These are phyloP conservation scores for Chytriomyces hyalinus DNA, from an alignment of 192 early-diverging fungal species.

Conservation along the genomic window DNA sequence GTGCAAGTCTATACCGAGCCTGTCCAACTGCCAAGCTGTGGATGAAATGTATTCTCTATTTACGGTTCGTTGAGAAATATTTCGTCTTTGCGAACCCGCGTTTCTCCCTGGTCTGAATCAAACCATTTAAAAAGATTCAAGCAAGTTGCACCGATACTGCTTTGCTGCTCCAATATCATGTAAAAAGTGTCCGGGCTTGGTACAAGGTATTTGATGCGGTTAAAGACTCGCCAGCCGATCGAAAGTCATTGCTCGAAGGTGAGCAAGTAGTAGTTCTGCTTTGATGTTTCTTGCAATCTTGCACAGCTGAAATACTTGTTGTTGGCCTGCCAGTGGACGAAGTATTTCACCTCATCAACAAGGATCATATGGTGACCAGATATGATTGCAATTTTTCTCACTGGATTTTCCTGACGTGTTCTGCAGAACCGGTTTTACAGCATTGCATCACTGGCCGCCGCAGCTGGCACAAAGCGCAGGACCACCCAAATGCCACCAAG, in stretches of 20 bases:
- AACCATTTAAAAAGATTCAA: not conserved
- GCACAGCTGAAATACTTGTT: not conserved
- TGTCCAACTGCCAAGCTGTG: conserved; percentile 2
- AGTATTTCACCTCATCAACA: conserved; percentile 2
- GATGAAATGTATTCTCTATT: conserved; percentile 17
- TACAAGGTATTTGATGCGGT: not conserved
- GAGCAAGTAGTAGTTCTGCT: not conserved
- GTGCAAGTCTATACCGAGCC: not conserved
- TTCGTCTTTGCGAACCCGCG: no score
- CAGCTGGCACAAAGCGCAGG: not conserved
- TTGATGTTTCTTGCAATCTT: not conserved
- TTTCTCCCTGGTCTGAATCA: no score
- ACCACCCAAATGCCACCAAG: not conserved
- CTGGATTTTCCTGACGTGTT: not conserved
- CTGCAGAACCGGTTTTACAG: not conserved
- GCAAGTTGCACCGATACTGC: not conserved
- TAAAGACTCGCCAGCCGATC: not conserved
- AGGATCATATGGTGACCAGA: not conserved
- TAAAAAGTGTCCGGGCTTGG: not conserved
- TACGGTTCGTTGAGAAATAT: not conserved
- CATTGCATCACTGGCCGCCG: not conserved
- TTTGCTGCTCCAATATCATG: not conserved
- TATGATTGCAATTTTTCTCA: not conserved
- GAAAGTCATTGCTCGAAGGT: not conserved
- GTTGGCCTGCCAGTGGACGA: not conserved